A percentile compares a stretch with the other conserved stretches of the same genome.
Evolutionary conservation across 192 early-diverging fungal genomes (phyloP).

Genomic region (Coemansia sp.): DNA sequence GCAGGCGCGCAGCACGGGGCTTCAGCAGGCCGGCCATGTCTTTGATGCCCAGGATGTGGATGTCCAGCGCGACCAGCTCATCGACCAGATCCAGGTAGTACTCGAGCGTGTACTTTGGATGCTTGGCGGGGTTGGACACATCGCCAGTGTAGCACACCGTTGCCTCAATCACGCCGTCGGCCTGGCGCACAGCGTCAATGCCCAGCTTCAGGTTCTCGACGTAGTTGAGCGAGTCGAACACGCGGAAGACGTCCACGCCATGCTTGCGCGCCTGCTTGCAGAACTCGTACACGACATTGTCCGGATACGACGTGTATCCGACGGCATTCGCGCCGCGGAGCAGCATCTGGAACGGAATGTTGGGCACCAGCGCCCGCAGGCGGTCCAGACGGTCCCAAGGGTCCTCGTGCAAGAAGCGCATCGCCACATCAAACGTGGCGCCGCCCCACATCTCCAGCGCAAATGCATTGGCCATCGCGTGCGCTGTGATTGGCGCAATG

Average conservation of each 20-base stretch:
- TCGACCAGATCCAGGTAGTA: constrained; percentile 93
- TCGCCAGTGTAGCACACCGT: constrained; percentile 93
- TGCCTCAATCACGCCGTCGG: constrained; percentile 92
- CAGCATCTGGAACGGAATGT: constrained; percentile 98
- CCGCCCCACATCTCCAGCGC: constrained; percentile 98
- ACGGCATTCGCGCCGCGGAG: constrained; percentile 97
- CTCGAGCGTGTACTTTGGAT: constrained; percentile 80
- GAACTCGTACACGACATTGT: constrained; percentile 97
- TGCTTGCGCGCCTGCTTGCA: constrained; percentile 83
- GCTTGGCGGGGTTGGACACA: constrained; percentile 76
- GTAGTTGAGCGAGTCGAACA: constrained; percentile 98
- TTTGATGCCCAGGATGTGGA: constrained; percentile 90
- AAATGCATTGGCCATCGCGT: constrained; percentile 84
- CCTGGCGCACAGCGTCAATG: constrained; percentile 88
- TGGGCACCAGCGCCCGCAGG: constrained; percentile 85
- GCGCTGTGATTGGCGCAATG: constrained; percentile 85
- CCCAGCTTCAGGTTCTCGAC: constrained; percentile 94
- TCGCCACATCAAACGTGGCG: constrained; percentile 94
- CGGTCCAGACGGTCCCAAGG: constrained; percentile 92
- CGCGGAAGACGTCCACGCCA: constrained; percentile 96
- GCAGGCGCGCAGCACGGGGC: constrained; percentile 81
- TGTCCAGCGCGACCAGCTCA: constrained; percentile 83
- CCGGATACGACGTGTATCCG: constrained; percentile 95
- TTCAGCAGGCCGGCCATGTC: constrained; percentile 98
- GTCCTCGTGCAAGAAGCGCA: constrained; percentile 96